These are phyloP conservation scores for Cantharellus cinnabarinus DNA, from an alignment of 768 basidiomycete species.

Conservation along the genomic window DNA sequence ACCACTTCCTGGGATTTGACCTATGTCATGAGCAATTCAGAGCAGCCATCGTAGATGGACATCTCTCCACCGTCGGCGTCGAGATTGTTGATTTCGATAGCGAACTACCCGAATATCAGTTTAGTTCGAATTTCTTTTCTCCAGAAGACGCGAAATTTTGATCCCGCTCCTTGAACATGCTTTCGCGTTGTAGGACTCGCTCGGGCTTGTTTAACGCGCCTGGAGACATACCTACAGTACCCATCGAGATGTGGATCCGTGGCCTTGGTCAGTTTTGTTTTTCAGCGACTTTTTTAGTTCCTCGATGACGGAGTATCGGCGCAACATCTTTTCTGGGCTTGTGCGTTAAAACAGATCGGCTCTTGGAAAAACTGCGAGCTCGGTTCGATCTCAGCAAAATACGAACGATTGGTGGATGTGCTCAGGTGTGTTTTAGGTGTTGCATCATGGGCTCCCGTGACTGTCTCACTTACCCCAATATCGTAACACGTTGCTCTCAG, in stretches of 20 bases:
- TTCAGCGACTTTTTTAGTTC: neutral
- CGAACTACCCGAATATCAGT: constrained; percentile 67
- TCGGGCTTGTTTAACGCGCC: constrained; percentile 75
- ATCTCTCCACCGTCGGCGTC: constrained; percentile 60
- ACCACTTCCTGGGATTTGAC: constrained; percentile 71
- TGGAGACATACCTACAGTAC: constrained; percentile 72
- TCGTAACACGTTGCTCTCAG: constrained; percentile 12
- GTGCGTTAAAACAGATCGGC: constrained; percentile 28
- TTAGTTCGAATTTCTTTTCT: constrained; percentile 17
- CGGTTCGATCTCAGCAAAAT: constrained; percentile 52
- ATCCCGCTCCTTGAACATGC: constrained; percentile 4
- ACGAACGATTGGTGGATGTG: constrained; percentile 55
- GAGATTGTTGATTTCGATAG: constrained; percentile 70
- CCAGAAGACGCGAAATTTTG: neutral
- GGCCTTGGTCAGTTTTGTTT: constrained; percentile 40
- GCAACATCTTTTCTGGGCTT: no score
- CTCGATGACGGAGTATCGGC: neutral
- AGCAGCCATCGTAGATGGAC: constrained; percentile 67
- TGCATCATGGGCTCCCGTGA: neutral
- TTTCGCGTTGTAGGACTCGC: constrained; percentile 36
- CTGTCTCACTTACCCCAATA: neutral
- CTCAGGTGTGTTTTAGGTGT: constrained; percentile 33
- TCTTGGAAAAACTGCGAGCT: constrained; percentile 53
- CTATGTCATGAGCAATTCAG: constrained; percentile 68
- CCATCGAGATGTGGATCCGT: constrained; percentile 82